Evolutionary conservation across 768 basidiomycete species (phyloP), one percentile per base, ranked within the genome.

Genomic region (Psilocybe subaeruginosa): DNA sequence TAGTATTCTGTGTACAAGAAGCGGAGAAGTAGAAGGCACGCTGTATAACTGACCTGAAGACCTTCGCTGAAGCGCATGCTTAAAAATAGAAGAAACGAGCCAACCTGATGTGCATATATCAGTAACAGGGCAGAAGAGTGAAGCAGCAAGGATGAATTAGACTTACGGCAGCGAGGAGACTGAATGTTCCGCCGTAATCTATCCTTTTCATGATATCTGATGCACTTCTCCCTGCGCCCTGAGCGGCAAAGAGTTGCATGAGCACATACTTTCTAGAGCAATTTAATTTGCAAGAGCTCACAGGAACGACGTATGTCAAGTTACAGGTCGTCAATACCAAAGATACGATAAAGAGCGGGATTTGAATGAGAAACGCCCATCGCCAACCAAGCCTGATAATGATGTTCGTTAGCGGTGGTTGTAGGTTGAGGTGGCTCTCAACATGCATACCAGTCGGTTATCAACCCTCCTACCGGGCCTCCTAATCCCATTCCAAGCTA

Each of bases 401-500:
- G 11, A 35, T 30, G 33, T 62, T 47, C 58, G 41, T 33, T 43
- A 39, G 8, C 29, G 17, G 31, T n/a, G 43, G 43, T 27, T 37
- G 29, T 3, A 56, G 31, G 45, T 45, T 17, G 8, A 9, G 49
- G 12, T 8, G 3, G 39, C 49, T 43, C 37, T n/a, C 23, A 23
- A 23, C 23, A 55, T 7, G n/a, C 51, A 19, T 67, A 90, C 89
- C 84, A 79, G 68, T 92, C 91, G 8, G 82, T 86, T 12, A 92
- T 80, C 16, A 86, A 69, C 1, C 90, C 90, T 2, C 90, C 91
- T 23, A 92, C 70, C 16, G 90, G 89, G 0, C 90, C 91, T 17
- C 91, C 91, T 6, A 92, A 74, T n/a, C 91, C 92, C 80, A 90
- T 79, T 27, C 91, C 91, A 3, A 91, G 76, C 87, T 92, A 60